Conservation (phyloP, 1,139 yeast genomes). For the Casaregolazyma lundiana region DNA sequence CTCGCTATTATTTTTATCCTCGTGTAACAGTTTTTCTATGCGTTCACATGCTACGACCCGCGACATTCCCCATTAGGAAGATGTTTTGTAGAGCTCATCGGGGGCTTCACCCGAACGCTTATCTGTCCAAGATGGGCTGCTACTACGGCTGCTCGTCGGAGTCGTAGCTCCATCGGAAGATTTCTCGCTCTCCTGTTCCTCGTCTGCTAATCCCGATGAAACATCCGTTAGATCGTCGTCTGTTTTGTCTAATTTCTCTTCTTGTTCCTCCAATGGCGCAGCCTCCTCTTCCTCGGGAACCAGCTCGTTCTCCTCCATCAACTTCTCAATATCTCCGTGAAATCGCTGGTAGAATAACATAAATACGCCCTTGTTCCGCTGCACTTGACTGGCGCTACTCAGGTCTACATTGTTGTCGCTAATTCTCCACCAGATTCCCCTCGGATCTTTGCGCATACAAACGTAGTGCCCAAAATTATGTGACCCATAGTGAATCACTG, state of each 20-base stretch:
- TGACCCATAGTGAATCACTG: conserved; percentile 87
- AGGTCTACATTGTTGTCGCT: conserved; percentile 85
- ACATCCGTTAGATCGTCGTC: not conserved
- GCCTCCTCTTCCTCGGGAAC: conserved; percentile 2
- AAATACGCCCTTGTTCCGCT: conserved; percentile 80
- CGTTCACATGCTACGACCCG: not conserved
- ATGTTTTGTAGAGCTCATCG: not conserved
- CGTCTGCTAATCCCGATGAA: not conserved
- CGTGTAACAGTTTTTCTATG: too few relatives aligned
- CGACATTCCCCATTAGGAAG: not conserved
- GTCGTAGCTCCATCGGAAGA: not conserved
- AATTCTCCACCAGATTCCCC: conserved; percentile 93
- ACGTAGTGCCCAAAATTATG: conserved; percentile 95
- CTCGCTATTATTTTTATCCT: too few relatives aligned
- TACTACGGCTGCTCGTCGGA: not conserved
- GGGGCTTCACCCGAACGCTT: not conserved
- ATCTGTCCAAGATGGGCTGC: not conserved
- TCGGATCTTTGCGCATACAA: conserved; percentile 63
- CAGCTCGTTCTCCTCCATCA: conserved; percentile 1
- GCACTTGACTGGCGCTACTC: conserved; percentile 73
- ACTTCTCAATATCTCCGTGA: not conserved
- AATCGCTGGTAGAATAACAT: conserved; percentile 76
- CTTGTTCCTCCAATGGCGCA: not conserved
- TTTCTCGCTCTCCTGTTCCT: not conserved
- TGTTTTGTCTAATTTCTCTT: not conserved